A percentile compares a stretch with the other conserved stretches of the same genome.
These are phyloP conservation scores for Colletotrichum acutatum DNA, from an alignment of 2,329 filamentous ascomycete genomes.

Conservation along the genomic window DNA sequence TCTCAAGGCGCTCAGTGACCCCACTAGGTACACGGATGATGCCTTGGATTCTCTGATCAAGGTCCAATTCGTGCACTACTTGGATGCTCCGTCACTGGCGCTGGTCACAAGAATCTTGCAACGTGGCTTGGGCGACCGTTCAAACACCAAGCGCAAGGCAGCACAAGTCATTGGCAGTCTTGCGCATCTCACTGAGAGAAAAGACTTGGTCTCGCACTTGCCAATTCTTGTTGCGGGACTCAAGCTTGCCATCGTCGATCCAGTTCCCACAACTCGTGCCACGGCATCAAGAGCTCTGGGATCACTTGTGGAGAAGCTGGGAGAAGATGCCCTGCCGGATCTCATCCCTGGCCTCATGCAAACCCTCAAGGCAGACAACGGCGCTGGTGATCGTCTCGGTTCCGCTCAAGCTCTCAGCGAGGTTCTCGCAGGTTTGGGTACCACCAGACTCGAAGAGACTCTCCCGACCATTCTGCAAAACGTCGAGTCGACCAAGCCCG, in stretches of 20 bases:
- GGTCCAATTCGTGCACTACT: conserved; percentile 97
- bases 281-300: conserved; percentile 96
- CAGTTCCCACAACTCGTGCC: conserved; percentile 94
- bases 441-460: conserved; percentile 91
- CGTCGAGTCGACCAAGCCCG: conserved; percentile 87
- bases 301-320: conserved; percentile 97
- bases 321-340: conserved; percentile 95
- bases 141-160: conserved; percentile 94
- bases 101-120: conserved; percentile 96
- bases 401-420: conserved; percentile 97
- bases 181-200: conserved; percentile 95
- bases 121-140: conserved; percentile 89
- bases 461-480: conserved; percentile 97
- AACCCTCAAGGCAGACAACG: conserved; percentile 96
- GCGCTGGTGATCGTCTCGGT: conserved; percentile 93
- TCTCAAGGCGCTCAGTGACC: conserved; percentile 95
- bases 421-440: conserved; percentile 94
- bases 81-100: conserved; percentile 96
- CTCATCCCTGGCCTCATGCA: conserved; percentile 98
- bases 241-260: conserved; percentile 90
- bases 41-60: conserved; percentile 95
- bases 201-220: conserved; percentile 90
- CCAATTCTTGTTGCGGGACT: conserved; percentile 93
- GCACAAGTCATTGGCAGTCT: conserved; percentile 98
- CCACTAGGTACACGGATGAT: conserved; percentile 96